These are phyloP conservation scores for Terfezia claveryi DNA, from an alignment of 495 filamentous ascomycete species.

Conservation along the genomic window DNA sequence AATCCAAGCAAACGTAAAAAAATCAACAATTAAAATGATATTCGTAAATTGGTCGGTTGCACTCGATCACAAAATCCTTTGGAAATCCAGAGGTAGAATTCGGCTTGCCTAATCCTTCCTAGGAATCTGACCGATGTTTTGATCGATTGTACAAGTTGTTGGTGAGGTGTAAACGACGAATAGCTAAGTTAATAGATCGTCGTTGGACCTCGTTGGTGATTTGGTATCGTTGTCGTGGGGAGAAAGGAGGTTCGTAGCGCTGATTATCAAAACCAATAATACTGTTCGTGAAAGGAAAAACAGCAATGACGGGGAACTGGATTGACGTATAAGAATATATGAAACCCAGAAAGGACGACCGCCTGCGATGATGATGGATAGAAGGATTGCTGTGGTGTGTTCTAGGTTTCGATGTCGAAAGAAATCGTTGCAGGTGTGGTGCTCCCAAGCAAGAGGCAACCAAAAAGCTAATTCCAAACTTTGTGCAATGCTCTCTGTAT, in stretches of 20 bases:
- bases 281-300: neutral
- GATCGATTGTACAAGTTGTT: slow-evolving; percentile 4
- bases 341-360: neutral
- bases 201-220: neutral
- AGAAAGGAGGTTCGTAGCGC: neutral
- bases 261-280: slow-evolving; percentile 7
- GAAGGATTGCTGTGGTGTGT: neutral
- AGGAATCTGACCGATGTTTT: too few relatives aligned
- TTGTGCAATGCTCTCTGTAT: too few relatives aligned
- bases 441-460: too few relatives aligned
- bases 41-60: too few relatives aligned
- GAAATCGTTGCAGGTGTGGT: too few relatives aligned
- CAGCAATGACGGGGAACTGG: neutral
- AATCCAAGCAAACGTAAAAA: slow-evolving; percentile 3
- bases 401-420: too few relatives aligned
- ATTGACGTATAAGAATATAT: neutral
- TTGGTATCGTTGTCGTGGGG: neutral
- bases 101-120: too few relatives aligned
- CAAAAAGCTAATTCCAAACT: too few relatives aligned
- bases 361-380: neutral
- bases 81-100: too few relatives aligned
- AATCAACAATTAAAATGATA: neutral
- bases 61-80: too few relatives aligned
- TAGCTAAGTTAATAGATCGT: slow-evolving; percentile 21
- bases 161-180: slow-evolving; percentile 12